A percentile compares a stretch with the other conserved stretches of the same genome.
Evolutionary conservation across 2,329 filamentous ascomycete genomes (phyloP).

Genomic region (Exophiala dermatitidis): DNA sequence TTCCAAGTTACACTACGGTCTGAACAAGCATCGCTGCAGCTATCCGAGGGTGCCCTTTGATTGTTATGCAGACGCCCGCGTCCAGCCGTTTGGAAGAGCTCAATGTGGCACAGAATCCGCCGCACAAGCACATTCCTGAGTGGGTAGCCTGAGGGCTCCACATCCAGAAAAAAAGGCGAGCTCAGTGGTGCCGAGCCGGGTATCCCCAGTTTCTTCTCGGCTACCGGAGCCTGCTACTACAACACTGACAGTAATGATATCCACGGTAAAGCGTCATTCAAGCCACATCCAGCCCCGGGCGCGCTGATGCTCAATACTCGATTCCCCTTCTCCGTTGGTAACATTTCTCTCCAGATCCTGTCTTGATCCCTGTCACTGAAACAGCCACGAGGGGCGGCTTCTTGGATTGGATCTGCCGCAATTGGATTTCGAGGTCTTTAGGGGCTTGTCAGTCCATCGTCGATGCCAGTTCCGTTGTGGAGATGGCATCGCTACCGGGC

Average conservation of each 20-base stretch:
- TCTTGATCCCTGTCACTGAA: neutral
- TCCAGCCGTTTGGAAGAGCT: neutral
- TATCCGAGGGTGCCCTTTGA: neutral
- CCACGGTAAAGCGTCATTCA: neutral
- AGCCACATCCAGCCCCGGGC: neutral
- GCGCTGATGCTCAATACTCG: neutral
- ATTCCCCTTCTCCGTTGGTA: neutral
- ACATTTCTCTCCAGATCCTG: constrained; percentile 8
- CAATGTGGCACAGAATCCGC: too few relatives aligned
- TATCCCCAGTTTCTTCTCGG: too few relatives aligned
- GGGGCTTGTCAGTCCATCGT: neutral
- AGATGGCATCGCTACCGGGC: neutral
- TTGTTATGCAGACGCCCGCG: neutral
- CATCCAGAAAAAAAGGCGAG: too few relatives aligned
- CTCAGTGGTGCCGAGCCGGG: too few relatives aligned
- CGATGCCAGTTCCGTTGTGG: constrained; percentile 2
- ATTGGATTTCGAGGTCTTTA: constrained; percentile 3
- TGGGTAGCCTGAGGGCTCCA: too few relatives aligned
- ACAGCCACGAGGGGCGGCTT: constrained; percentile 9
- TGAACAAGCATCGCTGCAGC: constrained; percentile 3
- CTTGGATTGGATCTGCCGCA: neutral
- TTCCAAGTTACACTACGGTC: neutral
- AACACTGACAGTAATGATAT: neutral
- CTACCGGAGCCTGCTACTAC: too few relatives aligned
- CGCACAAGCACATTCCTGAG: too few relatives aligned